Evolutionary conservation across 192 early-diverging fungal genomes (phyloP).

Genomic region (Backusella psychrophila): DNA sequence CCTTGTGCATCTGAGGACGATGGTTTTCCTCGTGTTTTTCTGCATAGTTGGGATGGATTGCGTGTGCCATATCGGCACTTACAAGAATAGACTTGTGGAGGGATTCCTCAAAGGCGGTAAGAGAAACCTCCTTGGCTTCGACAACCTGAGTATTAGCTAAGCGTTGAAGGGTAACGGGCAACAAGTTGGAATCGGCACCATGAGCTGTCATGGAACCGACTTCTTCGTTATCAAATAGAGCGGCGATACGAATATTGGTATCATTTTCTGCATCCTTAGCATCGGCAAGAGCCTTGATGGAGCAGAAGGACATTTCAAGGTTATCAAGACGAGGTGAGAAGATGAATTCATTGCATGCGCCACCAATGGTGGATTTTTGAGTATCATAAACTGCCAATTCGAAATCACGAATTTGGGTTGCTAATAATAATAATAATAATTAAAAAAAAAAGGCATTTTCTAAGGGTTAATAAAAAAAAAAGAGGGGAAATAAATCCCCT

Average conservation of each 20-base stretch:
- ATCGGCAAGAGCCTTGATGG: constrained; percentile 63
- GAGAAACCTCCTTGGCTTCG: constrained; percentile 19
- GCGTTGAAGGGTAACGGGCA: constrained; percentile 70
- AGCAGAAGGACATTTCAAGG: constrained; percentile 94
- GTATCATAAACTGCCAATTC: constrained; percentile 98
- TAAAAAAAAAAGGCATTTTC: neutral
- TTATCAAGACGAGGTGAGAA: constrained; percentile 95
- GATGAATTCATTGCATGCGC: constrained; percentile 89
- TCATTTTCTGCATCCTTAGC: constrained; percentile 58
- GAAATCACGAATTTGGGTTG: constrained; percentile 86
- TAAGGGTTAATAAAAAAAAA: neutral
- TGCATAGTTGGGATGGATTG: constrained; percentile 83
- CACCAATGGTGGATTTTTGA: constrained; percentile 83
- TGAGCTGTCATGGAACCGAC: constrained; percentile 90
- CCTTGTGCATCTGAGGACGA: constrained; percentile 87
- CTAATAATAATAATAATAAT: constrained; percentile 27
- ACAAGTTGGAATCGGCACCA: constrained; percentile 90
- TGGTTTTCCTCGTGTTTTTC: constrained; percentile 96
- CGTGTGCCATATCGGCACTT: constrained; percentile 94
- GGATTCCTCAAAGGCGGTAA: constrained; percentile 79
- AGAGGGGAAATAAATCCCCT: neutral
- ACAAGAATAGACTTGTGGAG: constrained; percentile 85
- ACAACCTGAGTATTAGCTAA: constrained; percentile 43
- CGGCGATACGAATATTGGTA: constrained; percentile 77
- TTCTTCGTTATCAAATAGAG: constrained; percentile 99